Base-by-base conservation (phyloP, 306 rosid genomes). In the Alnus rubra region DNA sequence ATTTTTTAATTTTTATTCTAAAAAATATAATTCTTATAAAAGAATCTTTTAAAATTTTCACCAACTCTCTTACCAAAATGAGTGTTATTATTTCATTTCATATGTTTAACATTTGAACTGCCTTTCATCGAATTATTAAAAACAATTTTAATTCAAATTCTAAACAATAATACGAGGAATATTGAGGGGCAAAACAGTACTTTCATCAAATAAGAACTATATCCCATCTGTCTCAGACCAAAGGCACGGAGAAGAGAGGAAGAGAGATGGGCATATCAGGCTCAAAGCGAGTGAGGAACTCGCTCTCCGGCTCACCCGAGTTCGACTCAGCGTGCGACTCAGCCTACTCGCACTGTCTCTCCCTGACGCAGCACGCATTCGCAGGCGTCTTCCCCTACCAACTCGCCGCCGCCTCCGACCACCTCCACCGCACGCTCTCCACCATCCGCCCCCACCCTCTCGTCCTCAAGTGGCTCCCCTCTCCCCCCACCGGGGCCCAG, bases 321-420 rank as follows among this genome's bases (percentile, higher is more conserved):
- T 90, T 94, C 62, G 78, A 84, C 82, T 88, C 96, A 8, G 94
- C 93, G 1, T 90, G 96, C 73, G 84, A 88, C 75, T 83, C 93
- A 1, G 44, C 88, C 9, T 94, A 85, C 88, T 55, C 83, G 0
- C 83, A 87, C 80, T 94, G 93, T 77, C 90, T 89, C 50, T 83
- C 91, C 15, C 88, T 88, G 3, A 90, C 97, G 0, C 89, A 90
- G 76, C 90, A 90, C 50, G 87, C 89, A 3, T 89, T 87, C 85
- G 18, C 79, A 42, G 93, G 92, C 50, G 94, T 92, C 51, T 86
- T 89, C 54, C 96, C 92, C 12, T 92, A 85, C 82, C 97, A 94
- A 47, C 97, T 94, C 84, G 62, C 75, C 83, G 68, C 88, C 5
- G 98, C 97, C 42, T 80, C 97, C 65, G 89, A 88, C 53, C 79